Percentiles rank a stretch among this genome's conserved stretches.
These are phyloP conservation scores for Thalassiosira oceanica DNA, from an alignment of 352 stramenopile species.

Conservation along the genomic window DNA sequence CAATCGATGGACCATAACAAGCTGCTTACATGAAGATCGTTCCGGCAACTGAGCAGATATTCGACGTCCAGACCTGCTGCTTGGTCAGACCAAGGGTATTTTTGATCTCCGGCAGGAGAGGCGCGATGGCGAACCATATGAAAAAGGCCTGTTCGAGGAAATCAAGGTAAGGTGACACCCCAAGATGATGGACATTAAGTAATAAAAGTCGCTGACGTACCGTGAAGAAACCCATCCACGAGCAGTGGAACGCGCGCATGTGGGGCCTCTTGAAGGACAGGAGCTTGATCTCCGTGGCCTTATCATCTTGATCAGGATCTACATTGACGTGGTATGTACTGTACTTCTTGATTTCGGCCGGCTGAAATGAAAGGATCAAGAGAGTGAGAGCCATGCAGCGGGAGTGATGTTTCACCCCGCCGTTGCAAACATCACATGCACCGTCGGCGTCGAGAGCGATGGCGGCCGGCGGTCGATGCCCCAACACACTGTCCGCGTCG, in stretches of 20 bases:
- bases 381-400: too few species aligned
- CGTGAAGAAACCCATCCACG: constrained; percentile 89
- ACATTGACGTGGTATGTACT: constrained; percentile 17
- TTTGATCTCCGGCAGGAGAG: constrained; percentile 90
- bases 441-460: too few species aligned
- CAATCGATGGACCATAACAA: too few species aligned
- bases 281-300: constrained; percentile 82
- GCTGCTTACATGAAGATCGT: constrained; percentile 89
- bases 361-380: too few species aligned
- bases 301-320: constrained; percentile 67
- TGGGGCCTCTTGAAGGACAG: constrained; percentile 86
- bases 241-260: constrained; percentile 90
- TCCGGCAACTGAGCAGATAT: constrained; percentile 86
- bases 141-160: too few species aligned
- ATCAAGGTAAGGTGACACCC: too few species aligned
- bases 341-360: constrained; percentile 30
- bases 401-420: too few species aligned
- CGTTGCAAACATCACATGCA: too few species aligned
- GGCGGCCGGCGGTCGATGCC: too few species aligned
- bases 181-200: too few species aligned
- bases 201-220: too few species aligned
- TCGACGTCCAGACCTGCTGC: constrained; percentile 88
- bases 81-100: constrained; percentile 84
- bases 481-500: too few species aligned
- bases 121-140: constrained; percentile 92